Base-by-base conservation (phyloP, 345 rosid species). In the Linum usitatissimum region DNA sequence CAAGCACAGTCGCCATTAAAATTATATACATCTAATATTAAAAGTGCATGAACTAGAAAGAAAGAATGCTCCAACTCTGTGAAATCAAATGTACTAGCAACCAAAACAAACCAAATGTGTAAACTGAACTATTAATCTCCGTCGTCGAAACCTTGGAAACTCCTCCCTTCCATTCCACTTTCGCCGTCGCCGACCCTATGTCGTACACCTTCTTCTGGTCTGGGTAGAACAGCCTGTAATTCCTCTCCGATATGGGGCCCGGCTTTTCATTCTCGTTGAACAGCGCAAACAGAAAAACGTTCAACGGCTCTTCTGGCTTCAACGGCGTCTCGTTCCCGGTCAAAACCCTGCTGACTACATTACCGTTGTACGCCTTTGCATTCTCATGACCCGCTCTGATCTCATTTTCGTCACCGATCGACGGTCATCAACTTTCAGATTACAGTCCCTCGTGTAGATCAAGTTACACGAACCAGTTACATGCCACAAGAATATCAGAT, bases 211-310 rank as follows among this genome's bases (percentile, higher is more conserved):
- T 93, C 30, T 84, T 57, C 81, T 84, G 80, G 56, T 57, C 67
- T 0, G 99, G 99, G 69, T 79, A 93, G 62, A 93, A 93, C 0
- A 93, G 96, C 0, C 99, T 97, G 77, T 87, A 93, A 66, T 93
- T 93, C 56, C 88, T 80, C 75, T 93, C 99, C 9, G 96, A 93
- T 0, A 92, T 83, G 40, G 94, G 92, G 1, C 99, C 99, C 38
- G 53, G 8, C 48, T 93, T 93, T 21, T 82, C 48, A 73, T 93
- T 70, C 82, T 93, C 97, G 83, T 93, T 93, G 68, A 93, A 90
- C 10, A 93, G 83, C 14, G 97, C 99, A 40, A 93, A 93, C 10
- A 93, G 79, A 48, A 74, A 93, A n/a, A 93, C 96, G 48, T 91
- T 86, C 28, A 93, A 89, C 77, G 87, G 88, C 6, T 94, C 85